These are phyloP conservation scores for Globisporangium takayamanum DNA, from an alignment of 352 stramenopile species.

Conservation along the genomic window DNA sequence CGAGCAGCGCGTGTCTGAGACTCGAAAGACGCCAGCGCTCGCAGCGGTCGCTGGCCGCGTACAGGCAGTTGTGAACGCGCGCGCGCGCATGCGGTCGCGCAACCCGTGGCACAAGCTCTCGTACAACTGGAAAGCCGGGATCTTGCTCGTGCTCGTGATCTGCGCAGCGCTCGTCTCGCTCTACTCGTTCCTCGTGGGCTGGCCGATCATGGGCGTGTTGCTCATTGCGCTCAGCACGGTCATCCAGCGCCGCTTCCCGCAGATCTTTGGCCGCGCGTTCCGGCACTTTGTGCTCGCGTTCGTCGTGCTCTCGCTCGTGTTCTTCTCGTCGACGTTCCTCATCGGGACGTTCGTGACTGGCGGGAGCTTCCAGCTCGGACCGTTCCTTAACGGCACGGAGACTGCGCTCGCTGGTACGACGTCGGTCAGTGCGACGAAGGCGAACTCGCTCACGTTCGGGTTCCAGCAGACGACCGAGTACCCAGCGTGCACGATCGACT, in stretches of 20 bases:
- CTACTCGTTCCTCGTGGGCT: conserved; percentile 56
- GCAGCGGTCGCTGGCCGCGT: conserved; percentile 13
- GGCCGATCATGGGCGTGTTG: conserved; percentile 67
- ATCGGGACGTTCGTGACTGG: conserved; percentile 70
- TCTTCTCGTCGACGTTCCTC: conserved; percentile 74
- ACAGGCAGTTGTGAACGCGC: conserved; percentile 37
- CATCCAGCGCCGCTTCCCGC: conserved; percentile 64
- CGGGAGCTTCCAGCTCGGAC: conserved; percentile 42
- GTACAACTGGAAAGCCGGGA: conserved; percentile 29
- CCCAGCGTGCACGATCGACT: conserved; percentile 65
- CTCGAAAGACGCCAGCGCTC: background rate
- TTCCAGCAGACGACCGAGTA: conserved; percentile 55
- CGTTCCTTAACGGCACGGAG: conserved; percentile 37
- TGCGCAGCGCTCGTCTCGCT: conserved; percentile 50
- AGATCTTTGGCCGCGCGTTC: conserved; percentile 72
- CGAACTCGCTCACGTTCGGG: conserved; percentile 37
- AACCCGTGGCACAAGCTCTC: conserved; percentile 59
- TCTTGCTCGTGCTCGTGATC: conserved; percentile 55
- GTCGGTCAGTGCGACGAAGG: conserved; percentile 22
- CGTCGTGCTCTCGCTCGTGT: conserved; percentile 69
- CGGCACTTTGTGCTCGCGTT: conserved; percentile 70
- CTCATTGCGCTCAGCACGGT: conserved; percentile 59
- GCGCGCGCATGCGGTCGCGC: conserved; percentile 20
- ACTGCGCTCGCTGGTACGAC: conserved; percentile 19
- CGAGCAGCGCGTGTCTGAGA: background rate